These are phyloP conservation scores for Suhomyces kilbournensis DNA, from an alignment of 805 yeast genomes.

Conservation along the genomic window DNA sequence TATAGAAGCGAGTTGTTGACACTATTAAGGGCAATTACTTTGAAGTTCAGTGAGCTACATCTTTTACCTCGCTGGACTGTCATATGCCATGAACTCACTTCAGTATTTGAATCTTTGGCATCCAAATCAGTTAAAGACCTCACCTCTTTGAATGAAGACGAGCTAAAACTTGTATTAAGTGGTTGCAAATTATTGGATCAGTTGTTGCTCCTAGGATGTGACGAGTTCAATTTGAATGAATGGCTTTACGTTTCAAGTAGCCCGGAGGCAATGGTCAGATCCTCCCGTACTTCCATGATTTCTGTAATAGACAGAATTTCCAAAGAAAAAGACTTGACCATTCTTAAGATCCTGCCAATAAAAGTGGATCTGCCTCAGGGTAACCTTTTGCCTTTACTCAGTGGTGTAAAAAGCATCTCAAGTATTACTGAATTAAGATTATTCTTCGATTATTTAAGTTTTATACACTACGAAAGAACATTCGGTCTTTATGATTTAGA, in stretches of 20 bases:
- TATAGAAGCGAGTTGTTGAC: conserved; percentile 47
- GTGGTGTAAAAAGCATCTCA: conserved; percentile 38
- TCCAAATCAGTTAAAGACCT: conserved; percentile 22
- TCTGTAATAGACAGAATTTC: conserved; percentile 52
- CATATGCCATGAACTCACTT: conserved; percentile 59
- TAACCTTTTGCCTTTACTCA: conserved; percentile 43
- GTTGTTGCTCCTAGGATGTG: conserved; percentile 61
- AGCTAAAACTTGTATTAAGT: conserved; percentile 45
- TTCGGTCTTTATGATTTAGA: conserved; percentile 46
- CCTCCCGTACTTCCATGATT: conserved; percentile 13
- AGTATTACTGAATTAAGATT: conserved; percentile 49
- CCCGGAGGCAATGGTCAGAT: conserved; percentile 52
- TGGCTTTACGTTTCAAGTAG: conserved; percentile 84
- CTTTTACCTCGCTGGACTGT: conserved; percentile 68
- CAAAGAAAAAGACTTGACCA: conserved; percentile 25
- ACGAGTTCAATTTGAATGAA: conserved; percentile 72
- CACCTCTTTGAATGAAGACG: conserved; percentile 29
- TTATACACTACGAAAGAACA: conserved; percentile 61
- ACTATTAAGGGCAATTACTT: conserved; percentile 60
- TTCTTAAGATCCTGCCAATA: conserved; percentile 35
- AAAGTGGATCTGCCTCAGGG: conserved; percentile 32
- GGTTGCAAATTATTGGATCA: conserved; percentile 81
- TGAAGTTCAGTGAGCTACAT: conserved; percentile 62
- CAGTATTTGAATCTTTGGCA: conserved; percentile 42
- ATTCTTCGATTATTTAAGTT: conserved; percentile 65